These are phyloP conservation scores for Proliferodiscus dingleyae DNA, from an alignment of 2,329 filamentous ascomycete species.

Conservation along the genomic window DNA sequence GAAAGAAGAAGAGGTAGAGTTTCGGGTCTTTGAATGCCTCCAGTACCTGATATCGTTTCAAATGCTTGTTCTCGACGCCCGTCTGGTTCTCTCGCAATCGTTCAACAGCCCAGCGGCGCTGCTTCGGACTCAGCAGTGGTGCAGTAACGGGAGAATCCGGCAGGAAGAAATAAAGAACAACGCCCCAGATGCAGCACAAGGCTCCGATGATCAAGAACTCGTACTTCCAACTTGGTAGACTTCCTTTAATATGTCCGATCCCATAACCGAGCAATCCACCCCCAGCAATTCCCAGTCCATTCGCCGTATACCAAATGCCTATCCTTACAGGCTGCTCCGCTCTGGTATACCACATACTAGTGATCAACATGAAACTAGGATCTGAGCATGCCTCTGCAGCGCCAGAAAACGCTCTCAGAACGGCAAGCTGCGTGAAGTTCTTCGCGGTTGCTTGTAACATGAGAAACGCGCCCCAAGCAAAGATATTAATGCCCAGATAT, in stretches of 20 bases:
- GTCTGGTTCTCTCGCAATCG: constrained; percentile 17
- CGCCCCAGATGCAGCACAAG: constrained; percentile 12
- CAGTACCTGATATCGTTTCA: constrained; percentile 18
- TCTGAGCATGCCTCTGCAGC: constrained; percentile 50
- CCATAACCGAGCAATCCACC: constrained; percentile 52
- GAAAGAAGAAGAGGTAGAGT: constrained; percentile 34
- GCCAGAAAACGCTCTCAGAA: constrained; percentile 47
- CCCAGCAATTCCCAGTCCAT: constrained; percentile 56
- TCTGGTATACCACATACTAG: constrained; percentile 52
- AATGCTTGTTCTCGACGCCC: constrained; percentile 20
- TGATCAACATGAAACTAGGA: constrained; percentile 55
- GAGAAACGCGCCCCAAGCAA: constrained; percentile 43
- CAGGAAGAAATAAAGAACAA: constrained; percentile 48
- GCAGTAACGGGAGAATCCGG: constrained; percentile 53
- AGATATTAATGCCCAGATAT: constrained; percentile 51
- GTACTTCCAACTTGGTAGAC: constrained; percentile 59
- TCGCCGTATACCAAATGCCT: constrained; percentile 52
- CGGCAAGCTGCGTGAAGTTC: constrained; percentile 46
- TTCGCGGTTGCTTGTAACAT: constrained; percentile 47
- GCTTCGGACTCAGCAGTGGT: constrained; percentile 39
- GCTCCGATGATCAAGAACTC: constrained; percentile 57
- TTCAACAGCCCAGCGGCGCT: constrained; percentile 26
- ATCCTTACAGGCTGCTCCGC: constrained; percentile 58
- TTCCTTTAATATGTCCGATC: constrained; percentile 54
- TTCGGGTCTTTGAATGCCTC: constrained; percentile 24